These are phyloP conservation scores for Candida yuanshanica DNA, from an alignment of 805 yeast genomes.

Conservation along the genomic window DNA sequence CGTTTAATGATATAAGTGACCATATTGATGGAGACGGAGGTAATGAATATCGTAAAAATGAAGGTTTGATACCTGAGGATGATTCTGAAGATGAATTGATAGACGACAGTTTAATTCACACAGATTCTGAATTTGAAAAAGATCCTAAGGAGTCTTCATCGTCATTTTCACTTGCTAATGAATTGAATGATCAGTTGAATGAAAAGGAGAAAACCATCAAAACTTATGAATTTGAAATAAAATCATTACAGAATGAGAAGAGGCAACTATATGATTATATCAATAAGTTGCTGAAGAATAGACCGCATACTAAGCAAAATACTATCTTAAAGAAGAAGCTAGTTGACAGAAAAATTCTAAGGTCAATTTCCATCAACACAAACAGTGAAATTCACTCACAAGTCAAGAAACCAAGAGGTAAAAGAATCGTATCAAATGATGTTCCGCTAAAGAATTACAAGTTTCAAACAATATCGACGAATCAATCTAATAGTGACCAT, in stretches of 20 bases:
- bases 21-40: constrained; percentile 2
- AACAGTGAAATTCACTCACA: background rate
- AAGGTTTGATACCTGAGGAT: background rate
- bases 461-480: background rate
- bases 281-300: constrained; percentile 19
- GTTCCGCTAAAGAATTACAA: constrained; percentile 13
- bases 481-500: constrained; percentile 8
- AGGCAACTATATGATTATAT: constrained; percentile 21
- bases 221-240: constrained; percentile 15
- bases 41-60: constrained; percentile 2
- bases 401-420: background rate
- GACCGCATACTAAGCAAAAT: constrained; percentile 15
- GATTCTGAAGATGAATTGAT: background rate
- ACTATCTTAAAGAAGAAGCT: constrained; percentile 20
- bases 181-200: constrained; percentile 9
- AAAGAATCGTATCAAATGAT: constrained; percentile 13
- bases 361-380: constrained; percentile 14
- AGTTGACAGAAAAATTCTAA: constrained; percentile 20
- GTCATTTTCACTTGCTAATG: constrained; percentile 5
- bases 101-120: constrained; percentile 1
- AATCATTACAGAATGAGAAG: constrained; percentile 20
- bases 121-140: constrained; percentile 5
- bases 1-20: background rate
- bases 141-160: background rate
- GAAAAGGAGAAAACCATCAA: constrained; percentile 9